A percentile compares a stretch with the other conserved stretches of the same genome.
These are phyloP conservation scores for Serpula lacrymans DNA, from an alignment of 768 basidiomycete genomes.

Conservation along the genomic window DNA sequence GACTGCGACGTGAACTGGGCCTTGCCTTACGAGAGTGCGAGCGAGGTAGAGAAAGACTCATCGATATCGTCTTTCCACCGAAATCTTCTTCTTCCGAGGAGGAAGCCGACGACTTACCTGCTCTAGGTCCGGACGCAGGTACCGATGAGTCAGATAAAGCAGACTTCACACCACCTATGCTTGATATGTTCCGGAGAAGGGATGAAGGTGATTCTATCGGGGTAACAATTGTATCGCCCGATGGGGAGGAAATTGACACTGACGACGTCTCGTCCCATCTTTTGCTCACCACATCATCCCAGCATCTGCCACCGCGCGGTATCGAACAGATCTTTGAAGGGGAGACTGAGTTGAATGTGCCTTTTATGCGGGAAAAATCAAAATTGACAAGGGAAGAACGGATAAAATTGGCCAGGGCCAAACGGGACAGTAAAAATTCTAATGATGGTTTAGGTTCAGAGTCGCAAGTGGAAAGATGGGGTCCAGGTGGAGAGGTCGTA, in stretches of 20 bases:
- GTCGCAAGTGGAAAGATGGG: conserved; percentile 48
- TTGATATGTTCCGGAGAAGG: conserved; percentile 7
- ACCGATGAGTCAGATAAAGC: conserved; percentile 53
- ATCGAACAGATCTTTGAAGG: conserved; percentile 84
- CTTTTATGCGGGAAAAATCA: conserved; percentile 55
- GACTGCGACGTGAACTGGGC: conserved; percentile 72
- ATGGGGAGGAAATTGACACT: conserved; percentile 21
- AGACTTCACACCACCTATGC: conserved; percentile 35
- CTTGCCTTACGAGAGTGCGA: conserved; percentile 80
- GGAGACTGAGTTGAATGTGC: conserved; percentile 35
- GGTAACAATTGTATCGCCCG: conserved; percentile 13
- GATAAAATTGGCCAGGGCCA: conserved; percentile 54
- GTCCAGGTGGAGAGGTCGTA: conserved; percentile 75
- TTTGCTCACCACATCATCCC: conserved; percentile 44
- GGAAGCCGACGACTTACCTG: conserved; percentile 47
- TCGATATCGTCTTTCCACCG: conserved; percentile 53
- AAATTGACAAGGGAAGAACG: conserved; percentile 74
- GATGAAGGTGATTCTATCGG: conserved; percentile 3
- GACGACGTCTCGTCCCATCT: conserved; percentile 62
- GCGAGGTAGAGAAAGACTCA: conserved; percentile 63
- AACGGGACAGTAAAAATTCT: conserved; percentile 40
- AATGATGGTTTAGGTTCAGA: conserved; percentile 18
- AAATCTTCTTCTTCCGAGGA: conserved; percentile 27
- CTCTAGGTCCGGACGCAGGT: conserved; percentile 46
- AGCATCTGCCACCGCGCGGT: conserved; percentile 60